These are phyloP conservation scores for Fusarium torreyae DNA, from an alignment of 2,329 filamentous ascomycete genomes.

Conservation along the genomic window DNA sequence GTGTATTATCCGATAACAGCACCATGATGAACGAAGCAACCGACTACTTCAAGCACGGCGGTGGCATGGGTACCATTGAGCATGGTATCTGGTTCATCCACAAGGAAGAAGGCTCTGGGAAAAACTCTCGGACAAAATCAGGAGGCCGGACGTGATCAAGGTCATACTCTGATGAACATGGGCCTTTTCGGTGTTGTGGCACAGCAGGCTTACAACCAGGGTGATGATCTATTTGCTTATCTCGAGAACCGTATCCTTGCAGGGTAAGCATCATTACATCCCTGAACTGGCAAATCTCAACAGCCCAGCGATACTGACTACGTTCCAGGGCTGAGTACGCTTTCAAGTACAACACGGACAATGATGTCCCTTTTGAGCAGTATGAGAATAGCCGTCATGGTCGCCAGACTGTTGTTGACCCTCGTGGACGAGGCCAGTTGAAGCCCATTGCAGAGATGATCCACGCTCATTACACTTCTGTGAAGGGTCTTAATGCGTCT, in stretches of 20 bases:
- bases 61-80: slow-evolving; percentile 18
- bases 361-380: slow-evolving; percentile 37
- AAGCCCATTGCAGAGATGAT: slow-evolving; percentile 24
- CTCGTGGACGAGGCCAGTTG: slow-evolving; percentile 6
- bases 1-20: slow-evolving; percentile 21
- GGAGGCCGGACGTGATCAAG: slow-evolving; percentile 39
- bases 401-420: slow-evolving; percentile 20
- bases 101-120: slow-evolving; percentile 14
- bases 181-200: slow-evolving; percentile 18
- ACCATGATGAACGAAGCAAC: slow-evolving; percentile 18
- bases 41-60: slow-evolving; percentile 33
- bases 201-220: slow-evolving; percentile 39
- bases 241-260: slow-evolving; percentile 39
- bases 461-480: slow-evolving; percentile 27
- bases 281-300: neutral
- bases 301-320: neutral
- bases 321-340: slow-evolving; percentile 30
- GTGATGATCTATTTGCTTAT: slow-evolving; percentile 31
- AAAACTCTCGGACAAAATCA: slow-evolving; percentile 27
- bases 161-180: slow-evolving; percentile 23
- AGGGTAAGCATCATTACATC: slow-evolving; percentile 21
- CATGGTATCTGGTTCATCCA: slow-evolving; percentile 24
- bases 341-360: slow-evolving; percentile 30
- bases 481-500: slow-evolving; percentile 32
- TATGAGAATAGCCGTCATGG: slow-evolving; percentile 34